Base-by-base conservation (phyloP, 148 eudicot genomes). In the Camellia lanceoleosa region DNA sequence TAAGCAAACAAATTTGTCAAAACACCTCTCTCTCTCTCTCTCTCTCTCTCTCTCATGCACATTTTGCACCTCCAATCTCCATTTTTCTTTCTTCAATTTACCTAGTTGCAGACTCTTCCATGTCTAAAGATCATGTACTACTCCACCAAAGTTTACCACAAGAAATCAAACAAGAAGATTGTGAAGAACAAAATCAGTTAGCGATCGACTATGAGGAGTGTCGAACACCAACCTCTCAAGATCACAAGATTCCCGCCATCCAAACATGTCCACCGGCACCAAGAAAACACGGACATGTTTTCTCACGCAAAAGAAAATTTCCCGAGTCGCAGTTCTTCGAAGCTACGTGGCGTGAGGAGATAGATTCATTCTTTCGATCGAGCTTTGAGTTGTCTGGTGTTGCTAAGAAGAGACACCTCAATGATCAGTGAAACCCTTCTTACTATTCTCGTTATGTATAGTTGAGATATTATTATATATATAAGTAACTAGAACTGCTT, bases 161-260 rank as follows among this genome's bases (percentile, higher is more conserved):
- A 43, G 51, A 47, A 4, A 47, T 7, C 15, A 46, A 46, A 69
- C 14, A 69, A 16, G 73, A 69, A 42, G 70, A 38, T 67, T 3
- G 1, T 41, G 20, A 64, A 8, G 20, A 64, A 8, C 2, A 10
- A 55, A 55, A 55, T 55, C 59, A 55, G 11, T 55, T 55, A 55
- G 19, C 46, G 11, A 12, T 5, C 19, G 52, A 18, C 3, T 15
- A 56, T 0, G 60, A 75, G 43, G 79, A 72, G 8, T 81, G 80
- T 38, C 14, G 62, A 82, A 82, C 84, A n/a, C 84, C 84, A 55
- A 82, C 78, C 9, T 71, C 77, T 5, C 52, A 71, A 13, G 81
- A 65, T 15, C 68, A 66, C 66, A 82, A 65, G 47, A 82, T 82
- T 46, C 84, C 81, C 5, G 11, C 4, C n/a, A 19, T 58, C 12